Evolutionary conservation across 73 alveolate species (phyloP).

Genomic region (Paramecium sexaurelia): DNA sequence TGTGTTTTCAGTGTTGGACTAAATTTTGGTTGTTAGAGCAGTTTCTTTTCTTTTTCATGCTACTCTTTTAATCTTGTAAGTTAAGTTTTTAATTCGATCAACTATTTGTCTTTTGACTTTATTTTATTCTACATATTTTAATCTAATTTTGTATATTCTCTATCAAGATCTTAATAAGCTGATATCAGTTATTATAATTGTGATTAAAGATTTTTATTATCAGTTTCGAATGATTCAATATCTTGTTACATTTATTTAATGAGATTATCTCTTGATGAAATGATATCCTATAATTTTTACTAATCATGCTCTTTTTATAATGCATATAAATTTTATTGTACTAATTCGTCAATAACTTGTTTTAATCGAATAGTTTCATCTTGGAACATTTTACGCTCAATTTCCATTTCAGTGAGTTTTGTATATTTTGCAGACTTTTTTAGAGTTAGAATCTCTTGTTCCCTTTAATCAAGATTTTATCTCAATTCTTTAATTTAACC

Average conservation of each 20-base stretch:
- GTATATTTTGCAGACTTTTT: constrained; percentile 36
- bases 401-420: constrained; percentile 35
- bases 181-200: background rate
- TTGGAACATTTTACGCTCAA: constrained; percentile 7
- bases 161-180: constrained; percentile 44
- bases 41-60: background rate
- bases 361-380: constrained; percentile 51
- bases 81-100: background rate
- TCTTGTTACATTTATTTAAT: background rate
- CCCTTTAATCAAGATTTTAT: background rate
- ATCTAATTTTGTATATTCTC: background rate
- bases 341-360: constrained; percentile 35
- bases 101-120: background rate
- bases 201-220: background rate
- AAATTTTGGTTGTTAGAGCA: background rate
- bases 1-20: constrained; percentile 29
- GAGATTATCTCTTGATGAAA: background rate
- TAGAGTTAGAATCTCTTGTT: background rate
- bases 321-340: constrained; percentile 43
- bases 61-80: background rate
- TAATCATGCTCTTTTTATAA: constrained; percentile 17
- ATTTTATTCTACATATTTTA: background rate
- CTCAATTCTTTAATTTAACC: constrained; percentile 28
- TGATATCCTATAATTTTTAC: background rate
- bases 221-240: constrained; percentile 9